phyloP scores from a whole-genome alignment of 192 early-diverging fungal genomes.

The Rhizophagus sp. region DNA sequence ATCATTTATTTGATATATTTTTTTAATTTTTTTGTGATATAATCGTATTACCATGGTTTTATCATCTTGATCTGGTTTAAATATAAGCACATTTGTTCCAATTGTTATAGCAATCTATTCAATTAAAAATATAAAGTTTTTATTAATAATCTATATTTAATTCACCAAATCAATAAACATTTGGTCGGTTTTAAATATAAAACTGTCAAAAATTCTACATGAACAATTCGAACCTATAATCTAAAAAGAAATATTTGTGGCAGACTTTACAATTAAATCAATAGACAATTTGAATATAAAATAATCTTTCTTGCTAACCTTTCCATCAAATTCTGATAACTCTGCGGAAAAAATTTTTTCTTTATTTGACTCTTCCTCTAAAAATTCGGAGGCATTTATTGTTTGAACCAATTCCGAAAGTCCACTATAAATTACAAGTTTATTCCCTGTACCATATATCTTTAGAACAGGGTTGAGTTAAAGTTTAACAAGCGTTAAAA shows the following conservation, averaged over 20 bases:
- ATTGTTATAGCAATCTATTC: conserved; percentile 32
- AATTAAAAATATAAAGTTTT: conserved; percentile 19
- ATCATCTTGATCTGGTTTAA: conserved; percentile 16
- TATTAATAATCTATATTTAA: conserved; percentile 24
- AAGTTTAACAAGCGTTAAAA: neutral
- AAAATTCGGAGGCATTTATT: conserved; percentile 32
- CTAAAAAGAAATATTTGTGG: neutral
- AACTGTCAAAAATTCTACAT: conserved; percentile 9
- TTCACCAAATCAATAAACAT: conserved; percentile 36
- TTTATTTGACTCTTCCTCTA: conserved; percentile 29
- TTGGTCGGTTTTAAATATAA: neutral
- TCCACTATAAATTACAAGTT: conserved; percentile 51
- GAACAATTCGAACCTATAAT: conserved; percentile 8
- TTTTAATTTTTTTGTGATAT: too few species aligned
- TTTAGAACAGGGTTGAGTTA: conserved; percentile 27
- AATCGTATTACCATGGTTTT: conserved; percentile 14
- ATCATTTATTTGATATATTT: too few species aligned
- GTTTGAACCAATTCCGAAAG: conserved; percentile 49
- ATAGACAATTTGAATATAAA: neutral
- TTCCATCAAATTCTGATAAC: conserved; percentile 41
- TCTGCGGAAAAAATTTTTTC: conserved; percentile 42
- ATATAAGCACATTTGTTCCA: conserved; percentile 22
- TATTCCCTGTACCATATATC: conserved; percentile 55
- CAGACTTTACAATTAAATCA: conserved; percentile 15
- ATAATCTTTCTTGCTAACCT: conserved; percentile 30